Base-by-base conservation (phyloP, 176 grass and related monocot species). In the Coix lacrymajobi region DNA sequence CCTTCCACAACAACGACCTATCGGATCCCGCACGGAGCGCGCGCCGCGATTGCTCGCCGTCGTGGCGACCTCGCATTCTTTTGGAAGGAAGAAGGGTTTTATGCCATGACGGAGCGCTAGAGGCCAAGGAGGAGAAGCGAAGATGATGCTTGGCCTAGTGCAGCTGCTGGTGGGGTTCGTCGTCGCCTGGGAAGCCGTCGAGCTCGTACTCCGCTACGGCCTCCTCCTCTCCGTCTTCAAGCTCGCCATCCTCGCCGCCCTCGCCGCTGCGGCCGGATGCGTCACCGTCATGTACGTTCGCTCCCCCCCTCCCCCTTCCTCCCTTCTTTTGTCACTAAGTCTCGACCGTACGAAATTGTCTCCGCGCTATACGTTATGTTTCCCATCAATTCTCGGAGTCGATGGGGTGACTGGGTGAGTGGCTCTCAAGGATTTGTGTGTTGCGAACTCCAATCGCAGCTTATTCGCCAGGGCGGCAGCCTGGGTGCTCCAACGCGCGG, bases 101-200 rank as follows among this genome's bases (percentile, higher is more conserved):
- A 11, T 67, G 69, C 20, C 70, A 80, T 66, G 70, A 52, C 71
- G 61, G 70, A 41, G 30, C 30, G 69, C 48, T 80, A 77, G 77
- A 48, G 77, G 62, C 11, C n/a, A 9, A 34, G 54, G 6, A 48
- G 26, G 7, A 33, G 77, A 61, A 34, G 39, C 48, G 25, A 51
- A 51, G 63, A 81, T 81, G 71, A 76, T 85, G 78, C 14, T 85
- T 11, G 83, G 83, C 6, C 72, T 89, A 17, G 88, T 90, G 44
- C 88, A 86, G 83, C 83, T 90, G 79, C 79, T 90, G 29, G 78
- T 86, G 66, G 78, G 26, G 40, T 90, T 90, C 79, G 88, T 90
- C 45, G 83, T 82, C 44, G 66, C 83, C 65, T 90, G 88, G 88
- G 88, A 90, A 73, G 66, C 66, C 36, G 54, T 86, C 44, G 83